Conservation (phyloP, 2,329 filamentous ascomycete species). For the Samsoniella hepiali region DNA sequence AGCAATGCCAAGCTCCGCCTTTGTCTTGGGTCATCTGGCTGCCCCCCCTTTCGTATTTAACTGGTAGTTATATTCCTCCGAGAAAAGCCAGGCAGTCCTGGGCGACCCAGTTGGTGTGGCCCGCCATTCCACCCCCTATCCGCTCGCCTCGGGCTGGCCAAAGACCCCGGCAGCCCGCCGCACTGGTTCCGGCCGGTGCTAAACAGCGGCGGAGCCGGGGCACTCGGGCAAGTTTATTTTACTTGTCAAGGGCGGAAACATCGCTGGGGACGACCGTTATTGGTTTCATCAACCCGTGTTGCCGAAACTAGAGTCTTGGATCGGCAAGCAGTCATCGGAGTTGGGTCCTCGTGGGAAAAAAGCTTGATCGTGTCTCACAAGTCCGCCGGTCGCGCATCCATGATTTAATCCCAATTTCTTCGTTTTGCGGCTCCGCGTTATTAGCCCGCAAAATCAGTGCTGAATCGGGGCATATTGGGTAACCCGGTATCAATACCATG, state of each 20-base stretch:
- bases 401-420: background rate
- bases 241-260: background rate
- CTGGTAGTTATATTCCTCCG: background rate
- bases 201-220: background rate
- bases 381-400: background rate
- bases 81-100: background rate
- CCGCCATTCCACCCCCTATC: constrained; percentile 14
- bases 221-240: background rate
- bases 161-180: constrained; percentile 14
- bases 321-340: background rate
- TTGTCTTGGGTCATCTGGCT: background rate
- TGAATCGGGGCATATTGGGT: too few relatives aligned
- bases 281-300: background rate
- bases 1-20: background rate
- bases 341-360: background rate
- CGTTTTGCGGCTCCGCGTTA: too few relatives aligned
- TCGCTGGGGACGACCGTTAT: background rate
- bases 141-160: constrained; percentile 6
- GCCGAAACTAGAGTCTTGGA: background rate
- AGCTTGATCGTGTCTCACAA: background rate
- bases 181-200: background rate
- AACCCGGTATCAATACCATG: too few relatives aligned
- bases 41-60: too few relatives aligned
- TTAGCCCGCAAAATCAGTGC: too few relatives aligned
- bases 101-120: background rate